These are phyloP conservation scores for Tremella mesenterica DNA, from an alignment of 768 basidiomycete species.

Conservation along the genomic window DNA sequence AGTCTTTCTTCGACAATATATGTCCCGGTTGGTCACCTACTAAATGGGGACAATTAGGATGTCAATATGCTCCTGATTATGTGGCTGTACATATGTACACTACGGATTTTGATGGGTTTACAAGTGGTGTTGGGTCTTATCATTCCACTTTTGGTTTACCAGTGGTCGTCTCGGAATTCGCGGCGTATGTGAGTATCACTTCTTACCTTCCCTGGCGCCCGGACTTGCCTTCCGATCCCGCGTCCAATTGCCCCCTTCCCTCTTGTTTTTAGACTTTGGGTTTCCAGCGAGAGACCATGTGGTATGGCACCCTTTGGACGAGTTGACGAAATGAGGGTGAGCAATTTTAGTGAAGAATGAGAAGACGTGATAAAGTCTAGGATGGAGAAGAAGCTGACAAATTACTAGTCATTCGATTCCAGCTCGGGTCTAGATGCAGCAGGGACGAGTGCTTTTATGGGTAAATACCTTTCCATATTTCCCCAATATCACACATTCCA, in stretches of 20 bases:
- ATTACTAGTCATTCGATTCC: no score
- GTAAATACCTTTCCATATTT: no score
- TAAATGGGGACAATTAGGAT: background rate
- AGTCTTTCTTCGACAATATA: conserved; percentile 3
- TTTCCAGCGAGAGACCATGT: no score
- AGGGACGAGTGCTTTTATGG: background rate
- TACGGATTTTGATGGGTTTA: background rate
- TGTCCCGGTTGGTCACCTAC: conserved; percentile 1
- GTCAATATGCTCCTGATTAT: conserved; percentile 4
- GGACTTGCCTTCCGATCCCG: no score
- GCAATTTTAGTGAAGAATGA: no score
- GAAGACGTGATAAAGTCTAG: background rate
- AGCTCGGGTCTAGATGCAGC: background rate
- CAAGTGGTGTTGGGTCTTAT: background rate
- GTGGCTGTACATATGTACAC: conserved; percentile 3
- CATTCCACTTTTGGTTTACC: background rate
- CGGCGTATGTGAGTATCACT: background rate
- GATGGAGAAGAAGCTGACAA: background rate
- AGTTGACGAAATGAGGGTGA: no score
- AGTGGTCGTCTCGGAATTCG: conserved; percentile 1
- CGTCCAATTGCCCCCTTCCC: no score
- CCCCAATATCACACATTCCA: no score
- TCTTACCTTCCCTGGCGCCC: no score
- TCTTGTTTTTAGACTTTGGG: no score
- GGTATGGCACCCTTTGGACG: no score